phyloP scores from a whole-genome alignment of 2,329 filamentous ascomycete species.

The Plectosphaerella cucumerina region DNA sequence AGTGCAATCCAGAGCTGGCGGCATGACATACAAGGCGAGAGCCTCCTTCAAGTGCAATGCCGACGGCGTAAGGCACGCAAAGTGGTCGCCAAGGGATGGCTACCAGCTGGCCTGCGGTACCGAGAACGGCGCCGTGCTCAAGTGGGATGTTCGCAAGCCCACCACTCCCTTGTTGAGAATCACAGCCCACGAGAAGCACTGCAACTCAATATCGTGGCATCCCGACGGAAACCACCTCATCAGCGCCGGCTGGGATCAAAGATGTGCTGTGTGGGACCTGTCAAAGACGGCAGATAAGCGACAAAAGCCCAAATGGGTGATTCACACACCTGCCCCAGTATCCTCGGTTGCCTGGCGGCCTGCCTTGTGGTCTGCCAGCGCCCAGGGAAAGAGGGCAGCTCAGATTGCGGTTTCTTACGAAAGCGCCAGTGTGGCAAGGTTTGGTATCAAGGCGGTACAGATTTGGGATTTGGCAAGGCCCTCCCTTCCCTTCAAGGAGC shows the following conservation, averaged over 20 bases:
- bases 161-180: conserved; percentile 52
- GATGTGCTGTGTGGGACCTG: conserved; percentile 63
- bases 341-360: conserved; percentile 60
- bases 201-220: conserved; percentile 61
- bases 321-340: conserved; percentile 57
- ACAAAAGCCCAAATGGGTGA: conserved; percentile 60
- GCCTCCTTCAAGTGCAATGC: conserved; percentile 43
- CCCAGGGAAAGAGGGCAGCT: conserved; percentile 54
- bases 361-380: conserved; percentile 60
- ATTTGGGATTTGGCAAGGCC: conserved; percentile 67
- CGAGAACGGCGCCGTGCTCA: conserved; percentile 56
- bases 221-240: conserved; percentile 63
- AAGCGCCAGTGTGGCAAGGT: conserved; percentile 47
- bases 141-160: conserved; percentile 59
- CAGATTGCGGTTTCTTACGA: conserved; percentile 61
- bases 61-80: conserved; percentile 58
- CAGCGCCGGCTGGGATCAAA: conserved; percentile 58
- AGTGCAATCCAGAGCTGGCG: conserved; percentile 41
- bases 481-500: conserved; percentile 62
- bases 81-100: conserved; percentile 60
- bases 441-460: conserved; percentile 56
- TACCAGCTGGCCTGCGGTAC: conserved; percentile 62
- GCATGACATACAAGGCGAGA: conserved; percentile 41
- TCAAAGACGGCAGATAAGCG: conserved; percentile 55
- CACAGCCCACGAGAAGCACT: conserved; percentile 57